phyloP scores from a whole-genome alignment of 2,329 filamentous ascomycete species.

The Berkeleyomyces basicola region DNA sequence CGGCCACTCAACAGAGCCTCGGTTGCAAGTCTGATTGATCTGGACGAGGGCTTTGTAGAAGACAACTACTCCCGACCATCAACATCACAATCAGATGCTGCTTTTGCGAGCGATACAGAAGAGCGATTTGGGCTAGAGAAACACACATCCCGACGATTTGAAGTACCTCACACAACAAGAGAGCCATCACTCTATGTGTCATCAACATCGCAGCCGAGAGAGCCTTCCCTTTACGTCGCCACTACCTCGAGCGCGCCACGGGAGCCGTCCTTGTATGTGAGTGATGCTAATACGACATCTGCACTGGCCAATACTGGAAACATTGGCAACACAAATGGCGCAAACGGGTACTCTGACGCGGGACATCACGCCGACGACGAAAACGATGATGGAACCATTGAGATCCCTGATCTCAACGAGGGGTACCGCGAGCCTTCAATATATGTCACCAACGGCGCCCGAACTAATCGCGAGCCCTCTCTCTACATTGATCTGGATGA shows the following conservation, averaged over 20 bases:
- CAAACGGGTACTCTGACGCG: neutral
- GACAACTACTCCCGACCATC: constrained; percentile 12
- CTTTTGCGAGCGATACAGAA: constrained; percentile 13
- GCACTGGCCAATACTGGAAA: neutral
- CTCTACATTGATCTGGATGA: constrained; percentile 12
- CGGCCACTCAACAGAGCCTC: constrained; percentile 21
- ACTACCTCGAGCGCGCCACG: neutral
- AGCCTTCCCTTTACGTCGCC: constrained; percentile 8
- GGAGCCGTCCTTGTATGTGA: constrained; percentile 10
- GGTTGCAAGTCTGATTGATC: constrained; percentile 22
- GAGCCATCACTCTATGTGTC: constrained; percentile 12
- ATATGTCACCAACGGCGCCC: constrained; percentile 9
- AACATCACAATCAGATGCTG: constrained; percentile 15
- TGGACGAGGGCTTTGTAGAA: constrained; percentile 19
- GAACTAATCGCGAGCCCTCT: constrained; percentile 10
- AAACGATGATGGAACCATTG: constrained; percentile 13
- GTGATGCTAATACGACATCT: constrained; percentile 4
- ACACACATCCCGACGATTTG: constrained; percentile 11
- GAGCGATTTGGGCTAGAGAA: constrained; percentile 15
- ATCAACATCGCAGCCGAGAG: neutral
- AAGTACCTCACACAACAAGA: constrained; percentile 6
- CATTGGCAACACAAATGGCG: neutral
- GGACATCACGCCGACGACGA: constrained; percentile 4
- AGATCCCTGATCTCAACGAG: constrained; percentile 11
- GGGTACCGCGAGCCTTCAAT: constrained; percentile 12